phyloP scores from a whole-genome alignment of 169 alveolate genomes.

The Blepharisma undulans region DNA sequence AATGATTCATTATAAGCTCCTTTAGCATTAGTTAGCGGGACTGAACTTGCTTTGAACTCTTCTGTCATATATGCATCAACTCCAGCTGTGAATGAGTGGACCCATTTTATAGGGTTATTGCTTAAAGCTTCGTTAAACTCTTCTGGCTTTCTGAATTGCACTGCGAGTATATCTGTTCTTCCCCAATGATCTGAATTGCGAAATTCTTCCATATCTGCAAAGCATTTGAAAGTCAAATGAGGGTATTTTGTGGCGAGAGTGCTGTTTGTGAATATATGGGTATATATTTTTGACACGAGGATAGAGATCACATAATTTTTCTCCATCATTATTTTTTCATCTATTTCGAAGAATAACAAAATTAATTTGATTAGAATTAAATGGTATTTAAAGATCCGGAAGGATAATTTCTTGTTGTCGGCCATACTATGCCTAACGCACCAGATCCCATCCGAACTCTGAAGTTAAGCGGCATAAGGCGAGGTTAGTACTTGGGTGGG shows the following conservation, averaged over 20 bases:
- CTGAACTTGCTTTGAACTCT: not conserved
- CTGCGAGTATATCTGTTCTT: not conserved
- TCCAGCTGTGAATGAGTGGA: not conserved
- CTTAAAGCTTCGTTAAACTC: not conserved
- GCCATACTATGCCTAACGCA: constrained; percentile 90
- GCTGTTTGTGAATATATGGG: not conserved
- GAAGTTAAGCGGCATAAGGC: constrained; percentile 92
- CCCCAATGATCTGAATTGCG: not conserved
- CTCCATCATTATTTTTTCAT: not conserved
- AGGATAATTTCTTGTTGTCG: constrained; percentile 62
- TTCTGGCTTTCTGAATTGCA: not conserved
- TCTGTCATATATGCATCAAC: not conserved
- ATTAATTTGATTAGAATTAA: too few relatives aligned
- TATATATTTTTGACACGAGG: not conserved
- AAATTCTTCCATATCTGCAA: not conserved
- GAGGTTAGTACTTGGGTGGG: constrained; percentile 91
- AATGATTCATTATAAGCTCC: not conserved
- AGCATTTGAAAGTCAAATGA: not conserved
- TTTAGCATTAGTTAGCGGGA: not conserved
- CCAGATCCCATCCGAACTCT: constrained; percentile 94
- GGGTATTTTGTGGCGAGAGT: not conserved
- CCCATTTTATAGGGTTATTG: not conserved
- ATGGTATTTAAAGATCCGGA: not conserved
- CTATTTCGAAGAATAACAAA: not conserved
- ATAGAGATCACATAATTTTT: not conserved